A percentile compares a stretch with the other conserved stretches of the same genome.
These are phyloP conservation scores for Geranium incanum DNA, from an alignment of 441 rosid species.

Conservation along the genomic window DNA sequence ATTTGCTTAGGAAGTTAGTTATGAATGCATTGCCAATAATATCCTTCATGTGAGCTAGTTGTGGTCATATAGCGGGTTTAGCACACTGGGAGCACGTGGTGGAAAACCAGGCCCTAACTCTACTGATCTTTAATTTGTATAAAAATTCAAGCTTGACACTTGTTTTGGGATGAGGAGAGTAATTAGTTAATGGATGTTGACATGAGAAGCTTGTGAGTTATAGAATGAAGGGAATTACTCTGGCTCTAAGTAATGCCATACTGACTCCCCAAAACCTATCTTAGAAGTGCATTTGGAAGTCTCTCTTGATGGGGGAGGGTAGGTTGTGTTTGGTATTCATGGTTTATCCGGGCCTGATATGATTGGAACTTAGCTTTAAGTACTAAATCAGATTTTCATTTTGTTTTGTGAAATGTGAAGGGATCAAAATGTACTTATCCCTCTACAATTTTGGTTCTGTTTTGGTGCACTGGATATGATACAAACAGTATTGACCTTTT, in stretches of 20 bases:
- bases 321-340: constrained; percentile 1
- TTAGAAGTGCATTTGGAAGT: neutral
- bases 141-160: neutral
- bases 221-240: neutral
- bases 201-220: neutral
- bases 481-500: neutral
- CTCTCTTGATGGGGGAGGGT: constrained; percentile 1
- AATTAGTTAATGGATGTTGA: neutral
- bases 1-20: neutral
- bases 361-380: neutral
- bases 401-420: neutral
- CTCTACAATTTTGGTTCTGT: neutral
- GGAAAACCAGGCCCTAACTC: neutral
- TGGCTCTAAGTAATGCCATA: neutral
- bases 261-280: neutral
- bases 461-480: constrained; percentile 3
- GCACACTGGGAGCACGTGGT: neutral
- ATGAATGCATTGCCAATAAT: neutral
- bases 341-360: neutral
- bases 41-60: neutral
- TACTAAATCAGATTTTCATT: neutral
- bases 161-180: neutral
- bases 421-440: neutral
- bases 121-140: neutral
- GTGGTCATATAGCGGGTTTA: too few relatives aligned